Evolutionary conservation across 257 asterid genomes (phyloP).

Genomic region (Gynochthodes officinalis): DNA sequence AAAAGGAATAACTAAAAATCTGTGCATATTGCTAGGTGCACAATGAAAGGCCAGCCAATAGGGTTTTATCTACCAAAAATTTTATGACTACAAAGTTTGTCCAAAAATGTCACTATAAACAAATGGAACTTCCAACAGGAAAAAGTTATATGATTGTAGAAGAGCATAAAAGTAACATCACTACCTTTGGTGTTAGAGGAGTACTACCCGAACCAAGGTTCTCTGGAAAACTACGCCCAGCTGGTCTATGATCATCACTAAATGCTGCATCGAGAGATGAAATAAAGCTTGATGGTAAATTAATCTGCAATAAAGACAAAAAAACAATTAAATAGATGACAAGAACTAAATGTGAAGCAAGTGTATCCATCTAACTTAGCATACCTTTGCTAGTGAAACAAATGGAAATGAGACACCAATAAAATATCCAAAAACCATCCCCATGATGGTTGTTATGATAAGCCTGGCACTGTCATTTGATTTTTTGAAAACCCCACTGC

Average conservation of each 20-base stretch:
- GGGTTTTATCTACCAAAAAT: not conserved
- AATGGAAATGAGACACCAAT: conserved; percentile 93
- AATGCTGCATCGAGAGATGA: conserved; percentile 63
- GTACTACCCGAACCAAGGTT: conserved; percentile 88
- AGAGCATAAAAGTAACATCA: conserved; percentile 13
- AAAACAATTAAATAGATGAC: not conserved
- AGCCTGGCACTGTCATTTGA: conserved; percentile 73
- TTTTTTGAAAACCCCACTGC: conserved; percentile 79
- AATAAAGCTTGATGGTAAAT: conserved; percentile 69
- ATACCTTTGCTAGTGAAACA: conserved; percentile 76
- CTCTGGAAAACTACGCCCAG: conserved; percentile 78
- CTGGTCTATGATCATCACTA: conserved; percentile 37
- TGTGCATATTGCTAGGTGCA: not conserved
- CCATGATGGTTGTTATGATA: conserved; percentile 72
- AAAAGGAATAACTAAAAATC: not conserved
- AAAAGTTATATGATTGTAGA: not conserved
- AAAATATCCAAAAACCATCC: conserved; percentile 89
- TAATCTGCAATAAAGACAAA: conserved; percentile 51
- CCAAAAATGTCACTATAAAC: not conserved
- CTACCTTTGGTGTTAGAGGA: conserved; percentile 84
- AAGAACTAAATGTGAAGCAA: conserved; percentile 2
- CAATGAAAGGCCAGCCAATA: not conserved
- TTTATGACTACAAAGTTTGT: not conserved
- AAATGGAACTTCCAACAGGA: not conserved
- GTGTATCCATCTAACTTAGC: conserved; percentile 16